Evolutionary conservation across 164 flowering plant genomes (phyloP), one percentile per base, ranked within the genome.

Genomic region (Magnolia changhungtana): DNA sequence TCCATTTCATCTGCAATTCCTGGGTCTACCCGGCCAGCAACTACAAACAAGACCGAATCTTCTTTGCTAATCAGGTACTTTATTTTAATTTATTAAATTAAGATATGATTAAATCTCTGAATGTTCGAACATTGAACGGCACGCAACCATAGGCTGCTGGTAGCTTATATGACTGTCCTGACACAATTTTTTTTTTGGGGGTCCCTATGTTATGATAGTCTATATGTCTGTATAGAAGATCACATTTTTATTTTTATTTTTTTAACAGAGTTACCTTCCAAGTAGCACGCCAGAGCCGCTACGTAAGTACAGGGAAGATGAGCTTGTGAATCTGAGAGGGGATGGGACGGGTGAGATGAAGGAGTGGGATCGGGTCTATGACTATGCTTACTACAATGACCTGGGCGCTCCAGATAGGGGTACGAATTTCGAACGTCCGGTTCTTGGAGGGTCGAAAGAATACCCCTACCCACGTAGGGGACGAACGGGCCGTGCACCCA

Each of bases 311-410:
- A 86, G 94, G 71, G 90, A 92, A 78, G 87, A 88, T 75, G 98
- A 94, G 76, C 88, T 92, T 1, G 75, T 58, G 66, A 84, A 88
- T 72, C 88, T 94, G 0, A 77, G 91, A 6, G 98, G 97, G 71
- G 82, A 84, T 73, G 97, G 95, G 0, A 76, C 74, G 18, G 90
- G 90, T 3, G 74, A 74, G 86, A 90, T 87, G 23, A 83, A 87
- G 82, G 93, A 91, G 75, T 91, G 98, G 95, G 96, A 94, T 72
- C 80, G 98, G 80, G 91, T 94, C 14, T 94, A 94, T 74, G 98
- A 94, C 84, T 94, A 94, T 75, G 96, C 85, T 64, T 85, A 68
- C 82, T 94, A 94, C 88, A 92, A 94, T 76, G 97, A 94, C 72
- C 76, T 94, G 72, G 96, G 93, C 7, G 72, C 61, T 11, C 96